These are phyloP conservation scores for Penicillium dipodomyicola DNA, from an alignment of 495 filamentous ascomycete species.

Conservation along the genomic window DNA sequence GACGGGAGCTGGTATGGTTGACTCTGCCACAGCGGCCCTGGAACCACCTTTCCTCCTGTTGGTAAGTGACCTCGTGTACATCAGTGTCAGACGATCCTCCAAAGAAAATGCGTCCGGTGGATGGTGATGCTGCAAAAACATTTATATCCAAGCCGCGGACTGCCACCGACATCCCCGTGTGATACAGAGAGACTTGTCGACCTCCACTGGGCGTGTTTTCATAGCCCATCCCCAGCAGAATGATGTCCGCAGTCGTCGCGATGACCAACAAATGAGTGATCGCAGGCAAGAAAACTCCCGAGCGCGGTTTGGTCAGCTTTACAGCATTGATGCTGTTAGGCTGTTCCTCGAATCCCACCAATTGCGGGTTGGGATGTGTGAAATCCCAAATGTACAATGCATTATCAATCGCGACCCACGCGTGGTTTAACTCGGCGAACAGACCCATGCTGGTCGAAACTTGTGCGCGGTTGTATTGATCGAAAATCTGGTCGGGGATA, in stretches of 20 bases:
- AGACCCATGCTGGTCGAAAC: conserved; percentile 86
- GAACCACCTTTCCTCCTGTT: conserved; percentile 97
- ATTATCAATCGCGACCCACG: conserved; percentile 95
- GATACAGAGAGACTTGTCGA: conserved; percentile 70
- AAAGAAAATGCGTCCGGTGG: conserved; percentile 88
- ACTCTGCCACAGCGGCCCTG: conserved; percentile 73
- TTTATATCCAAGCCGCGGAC: conserved; percentile 70
- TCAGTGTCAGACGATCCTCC: conserved; percentile 75
- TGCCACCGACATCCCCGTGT: conserved; percentile 74
- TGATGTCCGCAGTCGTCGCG: conserved; percentile 77
- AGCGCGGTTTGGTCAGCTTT: conserved; percentile 72
- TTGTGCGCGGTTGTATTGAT: conserved; percentile 81
- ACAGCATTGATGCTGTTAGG: conserved; percentile 81
- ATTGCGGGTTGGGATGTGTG: conserved; percentile 75
- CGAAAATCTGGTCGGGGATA: conserved; percentile 84
- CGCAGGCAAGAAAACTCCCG: conserved; percentile 76
- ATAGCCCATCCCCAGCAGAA: conserved; percentile 75
- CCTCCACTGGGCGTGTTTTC: conserved; percentile 59
- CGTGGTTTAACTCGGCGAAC: conserved; percentile 89
- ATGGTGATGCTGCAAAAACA: conserved; percentile 70
- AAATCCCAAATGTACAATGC: conserved; percentile 98
- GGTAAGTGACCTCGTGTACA: conserved; percentile 90
- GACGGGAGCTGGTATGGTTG: conserved; percentile 78
- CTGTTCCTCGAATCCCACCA: conserved; percentile 92
- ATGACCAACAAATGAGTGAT: conserved; percentile 88